Conservation (phyloP, 1,139 yeast genomes). For the Pichia sp. region DNA sequence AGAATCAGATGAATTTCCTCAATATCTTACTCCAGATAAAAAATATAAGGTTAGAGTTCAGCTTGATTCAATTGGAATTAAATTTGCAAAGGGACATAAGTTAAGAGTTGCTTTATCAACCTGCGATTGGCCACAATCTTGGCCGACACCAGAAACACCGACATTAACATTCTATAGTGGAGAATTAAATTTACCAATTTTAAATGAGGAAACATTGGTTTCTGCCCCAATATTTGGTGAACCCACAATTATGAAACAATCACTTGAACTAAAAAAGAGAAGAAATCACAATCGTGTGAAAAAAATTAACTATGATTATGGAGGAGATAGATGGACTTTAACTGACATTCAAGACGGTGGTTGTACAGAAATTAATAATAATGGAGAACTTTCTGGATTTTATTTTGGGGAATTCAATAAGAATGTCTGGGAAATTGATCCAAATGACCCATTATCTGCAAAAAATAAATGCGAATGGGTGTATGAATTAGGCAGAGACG, state of each 20-base stretch:
- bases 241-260: conserved; percentile 28
- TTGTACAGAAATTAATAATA: conserved; percentile 23
- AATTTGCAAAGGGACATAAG: conserved; percentile 31
- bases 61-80: conserved; percentile 35
- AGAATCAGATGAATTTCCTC: conserved; percentile 36
- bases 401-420: conserved; percentile 32
- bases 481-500: conserved; percentile 33
- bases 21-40: conserved; percentile 27
- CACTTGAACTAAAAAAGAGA: conserved; percentile 27
- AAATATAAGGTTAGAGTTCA: conserved; percentile 31
- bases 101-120: conserved; percentile 35
- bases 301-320: conserved; percentile 27
- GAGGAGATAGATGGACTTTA: conserved; percentile 27
- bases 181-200: conserved; percentile 27
- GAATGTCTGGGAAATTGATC: conserved; percentile 32
- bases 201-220: conserved; percentile 17
- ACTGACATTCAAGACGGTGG: conserved; percentile 32
- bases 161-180: conserved; percentile 29
- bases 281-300: conserved; percentile 26
- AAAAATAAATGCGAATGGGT: conserved; percentile 33
- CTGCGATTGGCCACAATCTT: conserved; percentile 39
- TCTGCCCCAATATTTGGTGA: conserved; percentile 26
- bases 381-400: conserved; percentile 27
- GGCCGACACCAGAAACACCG: conserved; percentile 38
- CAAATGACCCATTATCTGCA: conserved; percentile 33